phyloP scores from a whole-genome alignment of 1,284 basidiomycete genomes.

The Tausonia pullulans region DNA sequence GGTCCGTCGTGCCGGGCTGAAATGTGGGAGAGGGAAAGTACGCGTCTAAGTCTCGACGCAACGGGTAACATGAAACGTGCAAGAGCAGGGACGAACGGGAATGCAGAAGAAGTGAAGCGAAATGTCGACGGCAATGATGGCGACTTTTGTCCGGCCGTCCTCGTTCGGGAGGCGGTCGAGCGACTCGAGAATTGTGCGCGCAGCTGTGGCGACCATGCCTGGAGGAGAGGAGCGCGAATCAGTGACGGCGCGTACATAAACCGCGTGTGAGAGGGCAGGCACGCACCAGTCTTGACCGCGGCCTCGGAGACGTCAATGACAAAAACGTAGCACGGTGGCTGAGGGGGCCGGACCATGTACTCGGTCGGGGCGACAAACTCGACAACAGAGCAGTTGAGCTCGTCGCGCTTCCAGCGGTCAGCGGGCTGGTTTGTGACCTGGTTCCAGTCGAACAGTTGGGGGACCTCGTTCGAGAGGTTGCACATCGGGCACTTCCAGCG shows the following conservation, averaged over 20 bases:
- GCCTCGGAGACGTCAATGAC: slow-evolving; percentile 91
- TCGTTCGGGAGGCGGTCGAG: slow-evolving; percentile 93
- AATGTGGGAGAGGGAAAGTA: slow-evolving; percentile 2
- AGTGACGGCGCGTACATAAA: not conserved
- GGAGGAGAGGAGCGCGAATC: not conserved
- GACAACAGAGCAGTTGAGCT: slow-evolving; percentile 85
- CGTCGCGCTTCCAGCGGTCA: slow-evolving; percentile 85
- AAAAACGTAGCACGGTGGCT: slow-evolving; percentile 94
- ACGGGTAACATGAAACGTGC: not conserved
- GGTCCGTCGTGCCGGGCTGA: slow-evolving; percentile 66
- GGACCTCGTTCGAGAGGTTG: slow-evolving; percentile 95
- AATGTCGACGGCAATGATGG: slow-evolving; percentile 84
- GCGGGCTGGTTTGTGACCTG: slow-evolving; percentile 85
- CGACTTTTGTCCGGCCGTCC: slow-evolving; percentile 82
- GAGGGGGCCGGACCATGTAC: slow-evolving; percentile 96
- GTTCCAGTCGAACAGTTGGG: slow-evolving; percentile 98
- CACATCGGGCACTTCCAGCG: slow-evolving; percentile 99
- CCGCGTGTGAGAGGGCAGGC: no score
- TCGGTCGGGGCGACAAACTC: slow-evolving; percentile 98
- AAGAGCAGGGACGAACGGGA: slow-evolving; percentile 26
- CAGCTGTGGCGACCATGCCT: slow-evolving; percentile 98
- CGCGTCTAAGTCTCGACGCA: not conserved
- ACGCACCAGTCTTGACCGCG: slow-evolving; percentile 70
- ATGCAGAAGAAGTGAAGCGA: slow-evolving; percentile 96
- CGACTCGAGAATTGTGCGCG: slow-evolving; percentile 86